phyloP scores from a whole-genome alignment of 164 flowering plant genomes.

The Protea cynaroides region DNA sequence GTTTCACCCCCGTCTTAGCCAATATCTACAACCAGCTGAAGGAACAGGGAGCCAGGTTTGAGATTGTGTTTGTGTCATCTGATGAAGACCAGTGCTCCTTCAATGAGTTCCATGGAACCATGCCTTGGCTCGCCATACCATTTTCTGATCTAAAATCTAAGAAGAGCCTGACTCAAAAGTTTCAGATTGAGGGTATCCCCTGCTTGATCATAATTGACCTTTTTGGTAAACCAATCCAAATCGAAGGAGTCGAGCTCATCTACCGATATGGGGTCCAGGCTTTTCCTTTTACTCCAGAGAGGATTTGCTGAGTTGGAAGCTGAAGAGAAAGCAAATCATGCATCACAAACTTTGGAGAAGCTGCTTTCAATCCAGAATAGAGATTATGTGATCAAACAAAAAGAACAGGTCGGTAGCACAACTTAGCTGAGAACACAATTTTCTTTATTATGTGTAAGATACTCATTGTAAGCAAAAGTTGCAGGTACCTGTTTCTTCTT shows the following conservation, averaged over 20 bases:
- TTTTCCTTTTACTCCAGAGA: neutral
- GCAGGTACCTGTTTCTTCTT: slow-evolving; percentile 32
- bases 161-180: slow-evolving; percentile 20
- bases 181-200: slow-evolving; percentile 32
- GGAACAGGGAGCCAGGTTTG: slow-evolving; percentile 20
- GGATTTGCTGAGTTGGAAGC: slow-evolving; percentile 11
- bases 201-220: slow-evolving; percentile 17
- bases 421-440: neutral
- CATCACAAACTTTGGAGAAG: slow-evolving; percentile 20
- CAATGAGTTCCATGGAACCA: slow-evolving; percentile 13
- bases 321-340: slow-evolving; percentile 30
- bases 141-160: slow-evolving; percentile 25
- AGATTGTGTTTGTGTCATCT: slow-evolving; percentile 29
- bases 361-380: slow-evolving; percentile 19
- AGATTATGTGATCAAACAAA: slow-evolving; percentile 14
- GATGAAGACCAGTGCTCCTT: slow-evolving; percentile 27
- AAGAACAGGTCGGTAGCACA: slow-evolving; percentile 17
- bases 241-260: slow-evolving; percentile 31
- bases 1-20: slow-evolving; percentile 21
- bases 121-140: slow-evolving; percentile 37
- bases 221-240: slow-evolving; percentile 10
- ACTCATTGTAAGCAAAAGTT: slow-evolving; percentile 12
- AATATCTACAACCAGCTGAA: slow-evolving; percentile 10
- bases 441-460: neutral
- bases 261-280: slow-evolving; percentile 5